These are phyloP conservation scores for Litchi chinensis DNA, from an alignment of 345 rosid species.

Conservation along the genomic window DNA sequence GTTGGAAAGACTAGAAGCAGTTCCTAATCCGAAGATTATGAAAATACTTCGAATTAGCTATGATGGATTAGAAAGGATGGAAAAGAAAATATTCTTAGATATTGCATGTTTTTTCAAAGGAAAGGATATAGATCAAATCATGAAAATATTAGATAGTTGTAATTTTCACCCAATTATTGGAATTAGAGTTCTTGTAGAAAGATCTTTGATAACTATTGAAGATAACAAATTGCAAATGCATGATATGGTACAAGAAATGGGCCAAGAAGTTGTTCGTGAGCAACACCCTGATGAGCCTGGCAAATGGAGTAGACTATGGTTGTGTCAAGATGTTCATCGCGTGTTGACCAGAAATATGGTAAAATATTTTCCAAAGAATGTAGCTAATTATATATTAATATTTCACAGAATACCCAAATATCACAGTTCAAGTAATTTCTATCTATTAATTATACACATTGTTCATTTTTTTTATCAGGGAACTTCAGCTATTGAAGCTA, in stretches of 20 bases:
- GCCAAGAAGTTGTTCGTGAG: background rate
- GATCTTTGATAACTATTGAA: slow-evolving; percentile 26
- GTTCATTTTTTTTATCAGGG: no score
- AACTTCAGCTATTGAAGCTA: slow-evolving; percentile 34
- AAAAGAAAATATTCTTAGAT: background rate
- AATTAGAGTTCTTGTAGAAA: slow-evolving; percentile 11
- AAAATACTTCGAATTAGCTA: background rate
- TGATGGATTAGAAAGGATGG: background rate
- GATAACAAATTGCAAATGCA: slow-evolving; percentile 34
- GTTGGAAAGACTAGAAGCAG: slow-evolving; percentile 3
- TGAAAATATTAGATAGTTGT: slow-evolving; percentile 6
- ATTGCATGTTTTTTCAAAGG: background rate
- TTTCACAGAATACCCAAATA: no score
- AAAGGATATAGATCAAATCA: background rate
- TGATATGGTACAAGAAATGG: slow-evolving; percentile 33
- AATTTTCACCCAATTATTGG: background rate
- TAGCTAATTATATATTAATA: no score
- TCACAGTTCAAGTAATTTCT: no score
- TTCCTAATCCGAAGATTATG: slow-evolving; percentile 12
- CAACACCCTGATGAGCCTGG: slow-evolving; percentile 34
- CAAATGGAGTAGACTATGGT: slow-evolving; percentile 36
- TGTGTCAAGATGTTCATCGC: slow-evolving; percentile 25
- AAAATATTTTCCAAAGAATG: background rate
- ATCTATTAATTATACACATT: no score
- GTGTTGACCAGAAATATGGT: slow-evolving; percentile 30